Evolutionary conservation across 495 filamentous ascomycete genomes (phyloP).

Genomic region (Talaromyces proteolyticus): DNA sequence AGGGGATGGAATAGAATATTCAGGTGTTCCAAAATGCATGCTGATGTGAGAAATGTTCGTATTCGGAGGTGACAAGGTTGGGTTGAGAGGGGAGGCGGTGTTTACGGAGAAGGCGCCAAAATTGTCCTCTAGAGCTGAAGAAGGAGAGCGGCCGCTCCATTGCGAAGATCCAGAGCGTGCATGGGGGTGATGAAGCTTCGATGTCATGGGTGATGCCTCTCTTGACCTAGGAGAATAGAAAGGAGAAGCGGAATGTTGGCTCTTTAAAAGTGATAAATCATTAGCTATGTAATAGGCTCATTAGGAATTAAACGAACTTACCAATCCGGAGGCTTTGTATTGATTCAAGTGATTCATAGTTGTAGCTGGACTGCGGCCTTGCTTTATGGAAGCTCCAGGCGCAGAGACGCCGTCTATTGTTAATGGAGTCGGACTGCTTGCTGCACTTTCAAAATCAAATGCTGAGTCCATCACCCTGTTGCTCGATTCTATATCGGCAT

Average conservation of each 20-base stretch:
- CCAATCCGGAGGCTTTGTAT: constrained; percentile 2
- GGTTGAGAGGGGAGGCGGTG: constrained; percentile 28
- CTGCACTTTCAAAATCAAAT: constrained; percentile 67
- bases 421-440: constrained; percentile 56
- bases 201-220: constrained; percentile 44
- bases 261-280: constrained; percentile 13
- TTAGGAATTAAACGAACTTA: constrained; percentile 2
- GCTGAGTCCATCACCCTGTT: constrained; percentile 58
- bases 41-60: constrained; percentile 27
- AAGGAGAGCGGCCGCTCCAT: constrained; percentile 47
- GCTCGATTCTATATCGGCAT: constrained; percentile 46
- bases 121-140: constrained; percentile 41
- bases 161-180: constrained; percentile 40
- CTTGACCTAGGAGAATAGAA: constrained; percentile 31
- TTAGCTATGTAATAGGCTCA: neutral
- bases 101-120: constrained; percentile 41
- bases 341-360: neutral
- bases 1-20: constrained; percentile 28
- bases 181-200: constrained; percentile 28
- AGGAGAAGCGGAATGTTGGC: constrained; percentile 18
- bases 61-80: constrained; percentile 19
- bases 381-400: constrained; percentile 18
- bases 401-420: constrained; percentile 25
- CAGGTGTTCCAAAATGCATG: constrained; percentile 22
- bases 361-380: constrained; percentile 21